Percentiles rank a stretch among this genome's conserved stretches.
Conservation (phyloP, 345 rosid genomes). For the Moricandia arvensis region DNA sequence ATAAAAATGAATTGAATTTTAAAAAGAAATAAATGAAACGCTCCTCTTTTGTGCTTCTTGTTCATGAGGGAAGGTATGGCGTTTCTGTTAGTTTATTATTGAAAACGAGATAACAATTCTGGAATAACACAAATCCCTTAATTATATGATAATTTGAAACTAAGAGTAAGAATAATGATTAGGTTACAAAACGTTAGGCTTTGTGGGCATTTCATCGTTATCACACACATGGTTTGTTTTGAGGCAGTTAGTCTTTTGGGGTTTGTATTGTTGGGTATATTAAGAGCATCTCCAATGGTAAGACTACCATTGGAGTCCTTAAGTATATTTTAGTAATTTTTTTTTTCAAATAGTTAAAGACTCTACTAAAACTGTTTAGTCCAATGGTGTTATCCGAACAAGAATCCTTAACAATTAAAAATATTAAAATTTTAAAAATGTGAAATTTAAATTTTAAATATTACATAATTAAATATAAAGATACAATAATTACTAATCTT, state of each 20-base stretch:
- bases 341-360: too few relatives aligned
- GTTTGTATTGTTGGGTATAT: slow-evolving; percentile 7
- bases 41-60: slow-evolving; percentile 36
- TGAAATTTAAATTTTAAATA: too few relatives aligned
- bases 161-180: neutral
- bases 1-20: neutral
- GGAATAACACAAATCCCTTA: neutral
- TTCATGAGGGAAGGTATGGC: slow-evolving; percentile 50
- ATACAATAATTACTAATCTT: too few relatives aligned
- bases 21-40: slow-evolving; percentile 22
- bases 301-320: too few relatives aligned
- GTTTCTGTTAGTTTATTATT: too few relatives aligned
- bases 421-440: too few relatives aligned
- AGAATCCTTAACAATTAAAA: too few relatives aligned
- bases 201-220: neutral
- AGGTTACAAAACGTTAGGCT: slow-evolving; percentile 19
- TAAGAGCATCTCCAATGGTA: too few relatives aligned
- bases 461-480: too few relatives aligned
- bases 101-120: neutral
- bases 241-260: neutral
- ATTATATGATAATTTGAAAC: neutral
- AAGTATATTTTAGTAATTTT: too few relatives aligned
- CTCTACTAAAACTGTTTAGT: too few relatives aligned
- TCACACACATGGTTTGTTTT: slow-evolving; percentile 18
- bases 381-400: too few relatives aligned